These are phyloP conservation scores for Umbellularia californica DNA, from an alignment of 164 flowering plant genomes.

Conservation along the genomic window DNA sequence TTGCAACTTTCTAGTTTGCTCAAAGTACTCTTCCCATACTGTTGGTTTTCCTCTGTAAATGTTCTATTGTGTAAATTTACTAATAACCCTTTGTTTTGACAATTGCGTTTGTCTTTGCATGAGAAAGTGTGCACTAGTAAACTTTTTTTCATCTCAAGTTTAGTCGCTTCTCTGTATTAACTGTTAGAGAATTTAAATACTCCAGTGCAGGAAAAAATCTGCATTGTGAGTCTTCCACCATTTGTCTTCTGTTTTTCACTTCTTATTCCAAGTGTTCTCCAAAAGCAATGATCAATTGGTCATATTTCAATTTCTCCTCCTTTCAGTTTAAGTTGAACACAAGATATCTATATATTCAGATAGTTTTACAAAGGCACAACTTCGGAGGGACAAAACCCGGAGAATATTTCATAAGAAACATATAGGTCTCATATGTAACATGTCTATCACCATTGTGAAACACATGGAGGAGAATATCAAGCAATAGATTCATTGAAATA, in stretches of 20 bases:
- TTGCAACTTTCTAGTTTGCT: too few relatives aligned
- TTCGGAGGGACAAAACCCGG: too few relatives aligned
- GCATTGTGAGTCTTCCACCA: not conserved
- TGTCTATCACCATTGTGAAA: too few relatives aligned
- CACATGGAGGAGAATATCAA: too few relatives aligned
- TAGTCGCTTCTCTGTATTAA: not conserved
- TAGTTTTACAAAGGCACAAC: too few relatives aligned
- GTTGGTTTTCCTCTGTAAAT: not conserved
- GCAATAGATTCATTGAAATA: too few relatives aligned
- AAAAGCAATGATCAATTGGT: too few relatives aligned
- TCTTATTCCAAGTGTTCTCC: not conserved
- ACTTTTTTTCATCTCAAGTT: not conserved
- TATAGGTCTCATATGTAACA: too few relatives aligned
- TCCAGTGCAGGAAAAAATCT: not conserved
- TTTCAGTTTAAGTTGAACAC: too few relatives aligned
- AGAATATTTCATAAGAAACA: too few relatives aligned
- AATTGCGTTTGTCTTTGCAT: not conserved
- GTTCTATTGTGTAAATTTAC: not conserved
- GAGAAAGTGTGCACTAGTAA: not conserved
- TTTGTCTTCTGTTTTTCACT: not conserved
- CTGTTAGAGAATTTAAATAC: not conserved
- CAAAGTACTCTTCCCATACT: not conserved
- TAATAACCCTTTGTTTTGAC: not conserved
- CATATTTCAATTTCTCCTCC: too few relatives aligned
- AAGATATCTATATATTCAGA: too few relatives aligned